Evolutionary conservation across 2,329 filamentous ascomycete genomes (phyloP).

Genomic region (Dichotomopilus funicola): DNA sequence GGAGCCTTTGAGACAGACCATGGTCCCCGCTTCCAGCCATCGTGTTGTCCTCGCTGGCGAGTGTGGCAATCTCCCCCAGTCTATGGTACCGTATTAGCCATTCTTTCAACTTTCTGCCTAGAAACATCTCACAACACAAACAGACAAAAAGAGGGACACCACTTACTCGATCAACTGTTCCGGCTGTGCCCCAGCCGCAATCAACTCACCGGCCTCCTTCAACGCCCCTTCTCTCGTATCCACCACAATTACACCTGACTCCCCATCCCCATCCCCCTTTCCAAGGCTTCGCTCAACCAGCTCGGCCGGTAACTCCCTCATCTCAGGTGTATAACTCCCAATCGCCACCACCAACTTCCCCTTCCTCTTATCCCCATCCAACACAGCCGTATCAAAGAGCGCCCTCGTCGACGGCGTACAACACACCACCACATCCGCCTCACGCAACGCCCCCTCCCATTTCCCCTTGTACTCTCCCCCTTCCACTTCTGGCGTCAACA

Average conservation of each 20-base stretch:
- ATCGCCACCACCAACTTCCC: slow-evolving; percentile 67
- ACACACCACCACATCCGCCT: slow-evolving; percentile 78
- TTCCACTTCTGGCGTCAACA: slow-evolving; percentile 60
- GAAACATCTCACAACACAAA: background rate
- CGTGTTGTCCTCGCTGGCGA: background rate
- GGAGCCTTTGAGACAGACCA: slow-evolving; percentile 49
- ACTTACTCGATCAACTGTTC: slow-evolving; percentile 72
- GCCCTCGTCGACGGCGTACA: slow-evolving; percentile 71
- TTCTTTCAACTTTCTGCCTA: background rate
- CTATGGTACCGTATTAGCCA: slow-evolving; percentile 27
- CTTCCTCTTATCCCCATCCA: slow-evolving; percentile 68
- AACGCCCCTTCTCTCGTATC: slow-evolving; percentile 52
- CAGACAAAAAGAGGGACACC: background rate
- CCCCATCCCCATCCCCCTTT: slow-evolving; percentile 27
- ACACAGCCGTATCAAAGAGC: slow-evolving; percentile 65
- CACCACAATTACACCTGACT: slow-evolving; percentile 56
- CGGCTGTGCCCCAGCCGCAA: slow-evolving; percentile 66
- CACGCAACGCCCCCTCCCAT: slow-evolving; percentile 62
- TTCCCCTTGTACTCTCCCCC: slow-evolving; percentile 64
- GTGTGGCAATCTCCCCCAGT: slow-evolving; percentile 68
- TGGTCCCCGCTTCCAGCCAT: slow-evolving; percentile 23
- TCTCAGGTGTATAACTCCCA: slow-evolving; percentile 61
- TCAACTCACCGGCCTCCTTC: slow-evolving; percentile 79
- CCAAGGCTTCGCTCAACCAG: slow-evolving; percentile 57
- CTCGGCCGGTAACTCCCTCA: slow-evolving; percentile 77